Conservation (phyloP, 225 moss, liverwort and hornwort species). For the Asterella californica region DNA sequence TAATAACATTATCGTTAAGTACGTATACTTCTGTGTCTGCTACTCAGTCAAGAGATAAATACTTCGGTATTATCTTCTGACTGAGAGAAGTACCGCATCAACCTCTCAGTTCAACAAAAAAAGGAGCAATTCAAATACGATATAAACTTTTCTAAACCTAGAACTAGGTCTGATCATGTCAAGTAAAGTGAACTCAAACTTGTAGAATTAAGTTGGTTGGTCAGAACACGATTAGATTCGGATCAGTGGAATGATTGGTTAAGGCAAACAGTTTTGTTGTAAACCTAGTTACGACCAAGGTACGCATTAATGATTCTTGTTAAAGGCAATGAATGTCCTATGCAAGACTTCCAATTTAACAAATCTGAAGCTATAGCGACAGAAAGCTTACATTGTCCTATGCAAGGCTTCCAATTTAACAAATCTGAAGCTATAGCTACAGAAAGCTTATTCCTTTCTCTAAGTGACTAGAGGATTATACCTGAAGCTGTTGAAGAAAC, state of each 20-base stretch:
- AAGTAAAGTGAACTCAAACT: background rate
- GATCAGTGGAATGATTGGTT: background rate
- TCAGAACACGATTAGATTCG: background rate
- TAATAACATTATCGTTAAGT: too few species aligned
- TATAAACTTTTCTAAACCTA: too few species aligned
- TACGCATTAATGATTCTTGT: background rate
- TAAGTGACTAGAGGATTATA: background rate
- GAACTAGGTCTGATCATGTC: background rate
- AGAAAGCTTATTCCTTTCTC: background rate
- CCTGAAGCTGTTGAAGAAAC: background rate
- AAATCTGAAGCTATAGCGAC: too few species aligned
- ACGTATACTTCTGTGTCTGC: too few species aligned
- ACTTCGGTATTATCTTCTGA: too few species aligned
- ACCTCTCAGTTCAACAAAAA: too few species aligned
- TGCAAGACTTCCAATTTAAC: background rate
- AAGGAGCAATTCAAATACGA: too few species aligned
- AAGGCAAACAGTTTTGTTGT: background rate
- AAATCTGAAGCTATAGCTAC: too few species aligned
- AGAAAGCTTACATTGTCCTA: background rate
- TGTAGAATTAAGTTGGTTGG: background rate
- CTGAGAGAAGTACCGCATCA: too few species aligned
- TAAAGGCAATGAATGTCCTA: background rate
- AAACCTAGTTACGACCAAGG: background rate
- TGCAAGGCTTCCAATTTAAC: background rate
- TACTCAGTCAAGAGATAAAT: too few species aligned